A percentile compares a stretch with the other conserved stretches of the same genome.
These are phyloP conservation scores for Aspergillus sp. DNA, from an alignment of 2,329 filamentous ascomycete species.

Conservation along the genomic window DNA sequence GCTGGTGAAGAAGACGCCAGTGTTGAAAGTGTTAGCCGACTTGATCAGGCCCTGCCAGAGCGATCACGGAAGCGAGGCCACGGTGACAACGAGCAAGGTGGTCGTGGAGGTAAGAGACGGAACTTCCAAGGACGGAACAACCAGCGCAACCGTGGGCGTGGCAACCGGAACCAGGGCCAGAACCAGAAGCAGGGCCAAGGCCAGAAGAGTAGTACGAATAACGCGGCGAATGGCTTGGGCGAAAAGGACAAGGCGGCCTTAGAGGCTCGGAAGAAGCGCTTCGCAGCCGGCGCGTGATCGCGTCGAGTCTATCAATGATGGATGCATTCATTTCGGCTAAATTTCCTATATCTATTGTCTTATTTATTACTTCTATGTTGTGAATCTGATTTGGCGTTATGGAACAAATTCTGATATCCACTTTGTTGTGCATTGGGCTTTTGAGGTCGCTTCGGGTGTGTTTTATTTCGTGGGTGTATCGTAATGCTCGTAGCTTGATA, in stretches of 20 bases:
- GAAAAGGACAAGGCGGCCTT: conserved; percentile 45
- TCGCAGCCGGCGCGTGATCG: conserved; percentile 34
- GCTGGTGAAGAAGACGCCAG: conserved; percentile 16
- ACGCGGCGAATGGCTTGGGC: conserved; percentile 25
- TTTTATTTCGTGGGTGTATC: neutral
- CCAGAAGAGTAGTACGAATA: conserved; percentile 20
- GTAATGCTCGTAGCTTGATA: neutral
- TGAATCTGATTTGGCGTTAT: conserved; percentile 9
- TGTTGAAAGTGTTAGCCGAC: conserved; percentile 35
- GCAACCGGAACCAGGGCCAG: conserved; percentile 22
- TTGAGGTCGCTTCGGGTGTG: neutral
- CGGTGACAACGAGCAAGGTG: conserved; percentile 35
- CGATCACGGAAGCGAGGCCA: conserved; percentile 42
- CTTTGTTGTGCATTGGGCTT: neutral
- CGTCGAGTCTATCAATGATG: neutral
- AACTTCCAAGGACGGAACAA: conserved; percentile 37
- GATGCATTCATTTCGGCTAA: neutral
- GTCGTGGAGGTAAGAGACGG: conserved; percentile 44
- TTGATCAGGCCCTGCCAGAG: conserved; percentile 49
- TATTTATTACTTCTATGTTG: conserved; percentile 7
- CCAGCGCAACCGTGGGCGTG: conserved; percentile 23
- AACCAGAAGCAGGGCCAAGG: conserved; percentile 14
- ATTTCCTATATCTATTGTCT: conserved; percentile 6
- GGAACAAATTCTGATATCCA: conserved; percentile 6
- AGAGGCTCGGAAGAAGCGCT: conserved; percentile 51